Base-by-base conservation (phyloP, 2,329 filamentous ascomycete species). In the Aspergillus sp. region DNA sequence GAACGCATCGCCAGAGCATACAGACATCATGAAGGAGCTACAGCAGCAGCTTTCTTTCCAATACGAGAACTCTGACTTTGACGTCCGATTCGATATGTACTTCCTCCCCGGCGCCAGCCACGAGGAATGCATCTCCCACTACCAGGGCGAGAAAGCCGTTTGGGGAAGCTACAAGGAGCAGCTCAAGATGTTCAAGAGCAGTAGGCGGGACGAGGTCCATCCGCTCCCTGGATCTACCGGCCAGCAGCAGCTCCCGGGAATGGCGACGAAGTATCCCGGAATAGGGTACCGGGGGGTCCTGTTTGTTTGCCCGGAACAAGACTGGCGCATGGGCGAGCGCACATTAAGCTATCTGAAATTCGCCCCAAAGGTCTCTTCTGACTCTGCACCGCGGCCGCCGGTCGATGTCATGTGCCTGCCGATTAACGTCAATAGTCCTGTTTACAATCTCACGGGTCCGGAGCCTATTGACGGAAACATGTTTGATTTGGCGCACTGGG, bases 71-170 rank as follows among this genome's bases (percentile, higher is more conserved):
- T n/a, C n/a, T n/a, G 26, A 32, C 28, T 33, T 35, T 10, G 29
- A 35, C 25, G 24, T 35, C 26, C 32, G 32, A 2, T 29, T 39
- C 8, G 33, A 39, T 13, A 22, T 35, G 5, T 39, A 39, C 14
- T 39, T 35, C 13, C 14, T 35, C 16, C 36, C 33, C 13, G 15
- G 15, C 11, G 22, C 20, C 14, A 24, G 15, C 12, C 15, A 35
- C 10, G 33, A 35, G 4, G 33, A 26, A 11, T 35, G 29, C 20
- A 33, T 24, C 19, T 8, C 10, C 2, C 36, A 39, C 20, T 35
- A 39, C 10, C 29, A 27, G 10, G 6, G 17, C n/a, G 26, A 32
- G 20, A 17, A 20, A n/a, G 20, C 19, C 26, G 12, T 22, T 14
- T 26, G 33, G 22, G 26, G 15, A 5, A 15, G 28, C 16, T 39